phyloP scores from a whole-genome alignment of 2,329 filamentous ascomycete genomes.

The Biscogniauxia marginata region DNA sequence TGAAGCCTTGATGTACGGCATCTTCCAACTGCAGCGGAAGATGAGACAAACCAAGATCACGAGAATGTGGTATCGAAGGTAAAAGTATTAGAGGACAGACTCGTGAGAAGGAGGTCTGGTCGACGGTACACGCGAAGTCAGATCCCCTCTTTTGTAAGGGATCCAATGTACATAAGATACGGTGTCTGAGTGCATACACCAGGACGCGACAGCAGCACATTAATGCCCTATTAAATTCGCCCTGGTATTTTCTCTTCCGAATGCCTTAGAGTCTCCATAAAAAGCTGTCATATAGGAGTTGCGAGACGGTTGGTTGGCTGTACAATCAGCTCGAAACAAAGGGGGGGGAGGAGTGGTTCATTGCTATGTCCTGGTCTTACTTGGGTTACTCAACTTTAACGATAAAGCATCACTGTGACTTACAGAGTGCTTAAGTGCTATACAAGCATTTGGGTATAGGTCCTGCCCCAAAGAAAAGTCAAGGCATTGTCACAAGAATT shows the following conservation, averaged over 20 bases:
- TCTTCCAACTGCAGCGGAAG: constrained; percentile 76
- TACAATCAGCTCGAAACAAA: too few relatives aligned
- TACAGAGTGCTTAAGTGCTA: too few relatives aligned
- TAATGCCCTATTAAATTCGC: not conserved
- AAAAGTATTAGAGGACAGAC: constrained; percentile 18
- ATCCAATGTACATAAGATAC: constrained; percentile 21
- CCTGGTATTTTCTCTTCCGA: not conserved
- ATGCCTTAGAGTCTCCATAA: not conserved
- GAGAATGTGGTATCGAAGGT: constrained; percentile 59
- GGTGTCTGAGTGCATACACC: constrained; percentile 17
- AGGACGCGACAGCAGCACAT: constrained; percentile 16
- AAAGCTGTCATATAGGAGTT: not conserved
- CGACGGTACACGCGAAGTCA: constrained; percentile 5
- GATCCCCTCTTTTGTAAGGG: constrained; percentile 25
- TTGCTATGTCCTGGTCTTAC: too few relatives aligned
- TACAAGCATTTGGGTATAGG: too few relatives aligned
- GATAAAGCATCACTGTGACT: too few relatives aligned
- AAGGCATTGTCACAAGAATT: too few relatives aligned
- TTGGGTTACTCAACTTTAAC: too few relatives aligned
- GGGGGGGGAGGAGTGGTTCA: too few relatives aligned
- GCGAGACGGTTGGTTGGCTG: too few relatives aligned
- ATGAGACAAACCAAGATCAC: constrained; percentile 61
- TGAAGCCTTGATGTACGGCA: constrained; percentile 65
- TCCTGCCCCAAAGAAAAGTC: too few relatives aligned
- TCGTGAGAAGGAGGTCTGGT: not conserved